phyloP scores from a whole-genome alignment of 768 basidiomycete genomes.

The Mycena kentingensis region DNA sequence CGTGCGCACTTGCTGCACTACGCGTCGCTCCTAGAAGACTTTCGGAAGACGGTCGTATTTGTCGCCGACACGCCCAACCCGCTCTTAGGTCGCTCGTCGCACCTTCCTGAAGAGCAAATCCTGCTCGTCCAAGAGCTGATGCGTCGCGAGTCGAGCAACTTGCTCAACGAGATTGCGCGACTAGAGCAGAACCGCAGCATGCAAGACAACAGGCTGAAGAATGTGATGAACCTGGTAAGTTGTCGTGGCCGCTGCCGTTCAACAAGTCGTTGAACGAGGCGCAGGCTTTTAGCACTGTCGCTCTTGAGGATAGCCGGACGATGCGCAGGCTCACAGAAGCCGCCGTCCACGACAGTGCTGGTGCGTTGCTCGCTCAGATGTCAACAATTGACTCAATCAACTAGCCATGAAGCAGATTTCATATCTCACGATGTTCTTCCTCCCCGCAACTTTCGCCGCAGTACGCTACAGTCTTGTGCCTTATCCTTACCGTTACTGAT shows the following conservation, averaged over 20 bases:
- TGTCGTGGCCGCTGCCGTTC: neutral
- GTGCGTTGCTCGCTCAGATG: slow-evolving; percentile 23
- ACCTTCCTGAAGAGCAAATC: slow-evolving; percentile 16
- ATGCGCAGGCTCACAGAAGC: slow-evolving; percentile 45
- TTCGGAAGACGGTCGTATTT: slow-evolving; percentile 53
- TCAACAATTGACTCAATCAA: neutral
- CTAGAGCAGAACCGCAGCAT: slow-evolving; percentile 43
- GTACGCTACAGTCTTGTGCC: slow-evolving; percentile 28
- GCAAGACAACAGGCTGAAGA: slow-evolving; percentile 48
- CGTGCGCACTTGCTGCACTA: slow-evolving; percentile 63
- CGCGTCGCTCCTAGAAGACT: slow-evolving; percentile 53
- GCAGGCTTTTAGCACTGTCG: slow-evolving; percentile 51
- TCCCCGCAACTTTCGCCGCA: slow-evolving; percentile 55
- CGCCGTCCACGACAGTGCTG: slow-evolving; percentile 45
- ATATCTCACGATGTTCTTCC: slow-evolving; percentile 62
- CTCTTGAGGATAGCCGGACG: slow-evolving; percentile 47
- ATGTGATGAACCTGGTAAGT: slow-evolving; percentile 52
- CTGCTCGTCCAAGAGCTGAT: slow-evolving; percentile 27
- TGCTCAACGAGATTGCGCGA: slow-evolving; percentile 52
- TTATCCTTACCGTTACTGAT: neutral
- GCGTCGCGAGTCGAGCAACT: slow-evolving; percentile 46
- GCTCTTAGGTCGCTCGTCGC: slow-evolving; percentile 32
- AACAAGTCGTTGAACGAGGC: neutral
- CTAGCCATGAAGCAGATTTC: slow-evolving; percentile 58
- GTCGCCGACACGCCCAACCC: slow-evolving; percentile 52